Base-by-base conservation (phyloP, 2,329 filamentous ascomycete species). In the Lachnellula suecica region DNA sequence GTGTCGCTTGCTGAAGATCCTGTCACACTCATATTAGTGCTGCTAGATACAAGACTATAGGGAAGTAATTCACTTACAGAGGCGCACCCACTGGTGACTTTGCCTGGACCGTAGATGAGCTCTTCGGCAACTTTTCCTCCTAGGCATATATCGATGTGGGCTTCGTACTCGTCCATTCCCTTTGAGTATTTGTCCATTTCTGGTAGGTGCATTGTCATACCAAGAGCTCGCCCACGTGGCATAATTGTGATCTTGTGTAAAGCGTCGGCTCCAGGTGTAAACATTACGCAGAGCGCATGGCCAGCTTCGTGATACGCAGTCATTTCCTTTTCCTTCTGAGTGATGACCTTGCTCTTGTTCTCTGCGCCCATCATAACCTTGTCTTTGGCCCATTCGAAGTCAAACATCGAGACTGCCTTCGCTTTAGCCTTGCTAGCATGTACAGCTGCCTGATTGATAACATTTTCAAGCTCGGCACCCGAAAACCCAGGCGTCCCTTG, bases 201-300 rank as follows among this genome's bases (percentile, higher is more conserved):
- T 0, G 92, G 92, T 22, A 99, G 78, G 70, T 87, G 88, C 59
- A 89, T 88, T 0, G 94, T 99, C 58, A 96, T 83, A 55, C 94
- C 94, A 7, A 97, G 79, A 22, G 89, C 83, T 64, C 86, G 85
- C 10, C 94, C 94, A 64, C 95, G 87, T 48, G 94, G 92, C 64
- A 99, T 87, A 63, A 99, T 95, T 1, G 94, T 99, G 45, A 96
- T 92, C 74, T 99, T 99, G 80, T 99, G 97, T 2, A 99, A 79
- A 27, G 88, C 88, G 58, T 81, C 86, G 34, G 83, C 83, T 55
- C 88, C 85, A 58, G 78, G 77, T 11, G 87, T 89, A 62, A 93
- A 91, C 65, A 97, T 85, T 51, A 88, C 87, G 53, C 97, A 90
- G 15, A 99, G 82, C 8, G 94, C 91, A 70, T 99, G 94, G 2